Evolutionary conservation across 2,329 filamentous ascomycete species (phyloP).

Genomic region (Beauveria varroae): DNA sequence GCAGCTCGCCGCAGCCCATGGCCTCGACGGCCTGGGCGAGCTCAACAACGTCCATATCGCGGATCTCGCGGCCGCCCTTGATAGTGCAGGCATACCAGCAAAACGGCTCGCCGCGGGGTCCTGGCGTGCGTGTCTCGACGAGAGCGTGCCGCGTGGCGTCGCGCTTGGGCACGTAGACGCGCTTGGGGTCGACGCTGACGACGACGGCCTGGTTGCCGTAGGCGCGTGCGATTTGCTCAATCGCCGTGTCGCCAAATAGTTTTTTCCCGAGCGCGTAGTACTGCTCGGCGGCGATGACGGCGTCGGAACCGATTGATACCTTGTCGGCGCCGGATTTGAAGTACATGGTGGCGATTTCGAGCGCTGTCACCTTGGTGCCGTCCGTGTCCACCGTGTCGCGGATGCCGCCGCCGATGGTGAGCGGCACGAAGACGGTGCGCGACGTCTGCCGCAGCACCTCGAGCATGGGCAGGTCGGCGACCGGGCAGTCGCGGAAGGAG

Average conservation of each 20-base stretch:
- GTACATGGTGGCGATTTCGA: constrained; percentile 93
- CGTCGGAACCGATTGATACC: constrained; percentile 92
- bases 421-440: constrained; percentile 86
- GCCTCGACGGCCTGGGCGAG: constrained; percentile 84
- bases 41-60: constrained; percentile 87
- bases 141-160: constrained; percentile 67
- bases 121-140: constrained; percentile 60
- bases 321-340: constrained; percentile 97
- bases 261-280: constrained; percentile 67
- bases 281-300: constrained; percentile 84
- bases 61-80: constrained; percentile 89
- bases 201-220: constrained; percentile 98
- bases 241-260: constrained; percentile 75
- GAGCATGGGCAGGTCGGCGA: constrained; percentile 91
- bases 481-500: constrained; percentile 88
- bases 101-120: constrained; percentile 67
- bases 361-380: constrained; percentile 75
- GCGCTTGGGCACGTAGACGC: constrained; percentile 72
- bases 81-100: constrained; percentile 99
- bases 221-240: constrained; percentile 87
- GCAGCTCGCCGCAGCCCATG: constrained; percentile 89
- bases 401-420: constrained; percentile 94
- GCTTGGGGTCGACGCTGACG: constrained; percentile 87
- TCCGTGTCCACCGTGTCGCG: constrained; percentile 86
- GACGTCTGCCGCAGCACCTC: constrained; percentile 83